Base-by-base conservation (phyloP, 164 flowering plant genomes). In the Aristolochia contorta region DNA sequence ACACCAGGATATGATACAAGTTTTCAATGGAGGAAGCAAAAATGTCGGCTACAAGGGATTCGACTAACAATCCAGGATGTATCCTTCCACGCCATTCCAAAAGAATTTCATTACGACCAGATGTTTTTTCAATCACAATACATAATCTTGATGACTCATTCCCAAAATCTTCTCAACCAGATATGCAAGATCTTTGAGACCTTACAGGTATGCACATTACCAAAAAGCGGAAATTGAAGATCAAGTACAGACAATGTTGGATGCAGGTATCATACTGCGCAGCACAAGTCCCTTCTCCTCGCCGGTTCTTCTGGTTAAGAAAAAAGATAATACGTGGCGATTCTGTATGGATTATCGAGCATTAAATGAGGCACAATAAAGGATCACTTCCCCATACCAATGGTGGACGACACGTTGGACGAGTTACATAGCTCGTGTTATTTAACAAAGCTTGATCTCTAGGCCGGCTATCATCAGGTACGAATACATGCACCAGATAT, bases 251-350 rank as follows among this genome's bases (percentile, higher is more conserved):
- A 41, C 47, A 1, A 47, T 59, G 21, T 24, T 59, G 1, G 9
- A 47, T 14, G 4, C 15, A 1, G 33, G 62, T 6, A 3, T 47
- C 4, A 47, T 48, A 16, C 52, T 1, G 16, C 1, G 33, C 2
- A 59, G 37, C 22, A 16, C 16, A 0, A 59, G 41, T 59, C 62
- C 62, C 13, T 59, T 20, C 16, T 59, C 54, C 4, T 47, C 62
- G 0, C 54, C 9, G 1, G 12, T 47, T 2, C 14, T 45, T 12
- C 12, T 59, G n/a, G 61, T 59, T 2, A 45, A 24, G 8, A 59
- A 59, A n/a, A 59, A 59, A 12, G 41, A 47, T 20, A 0, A 22
- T 16, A 22, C 41, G 1, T 57, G 47, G 60, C 6, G 24, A 33
- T 16, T 57, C 6, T 57, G 60, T 15, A 12, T n/a, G 2, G 53